Evolutionary conservation across 2,329 filamentous ascomycete species (phyloP).

Genomic region (Ceratocystis destructans): DNA sequence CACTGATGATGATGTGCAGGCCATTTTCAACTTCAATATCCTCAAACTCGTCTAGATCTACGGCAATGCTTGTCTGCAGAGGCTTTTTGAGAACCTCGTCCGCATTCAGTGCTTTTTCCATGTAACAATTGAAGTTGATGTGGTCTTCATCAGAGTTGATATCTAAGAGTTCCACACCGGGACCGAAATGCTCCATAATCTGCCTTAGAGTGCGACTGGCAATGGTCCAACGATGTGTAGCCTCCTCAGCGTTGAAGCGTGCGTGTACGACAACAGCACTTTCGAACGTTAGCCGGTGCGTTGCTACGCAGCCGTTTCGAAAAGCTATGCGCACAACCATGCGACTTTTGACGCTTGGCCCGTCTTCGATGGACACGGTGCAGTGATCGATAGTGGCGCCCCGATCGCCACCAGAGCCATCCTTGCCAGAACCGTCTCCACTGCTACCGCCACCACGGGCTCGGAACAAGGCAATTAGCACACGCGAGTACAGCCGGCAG

Average conservation of each 20-base stretch:
- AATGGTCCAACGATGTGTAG: slow-evolving; percentile 58
- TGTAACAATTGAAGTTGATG: slow-evolving; percentile 68
- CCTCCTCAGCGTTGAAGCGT: slow-evolving; percentile 54
- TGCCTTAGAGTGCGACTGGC: slow-evolving; percentile 57
- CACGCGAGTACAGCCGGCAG: slow-evolving; percentile 49
- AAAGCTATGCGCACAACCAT: slow-evolving; percentile 62
- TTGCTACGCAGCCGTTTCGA: slow-evolving; percentile 63
- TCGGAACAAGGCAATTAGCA: slow-evolving; percentile 59
- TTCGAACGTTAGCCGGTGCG: slow-evolving; percentile 64
- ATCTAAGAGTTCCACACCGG: slow-evolving; percentile 67
- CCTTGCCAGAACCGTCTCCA: slow-evolving; percentile 42
- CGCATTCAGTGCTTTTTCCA: slow-evolving; percentile 60
- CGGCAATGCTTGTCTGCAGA: slow-evolving; percentile 62
- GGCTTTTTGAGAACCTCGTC: slow-evolving; percentile 64
- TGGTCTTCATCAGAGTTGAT: slow-evolving; percentile 61
- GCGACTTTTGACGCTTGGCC: slow-evolving; percentile 55
- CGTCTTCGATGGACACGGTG: slow-evolving; percentile 60
- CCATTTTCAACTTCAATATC: slow-evolving; percentile 60
- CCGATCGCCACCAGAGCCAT: slow-evolving; percentile 30
- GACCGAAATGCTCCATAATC: slow-evolving; percentile 67
- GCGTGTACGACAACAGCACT: slow-evolving; percentile 60
- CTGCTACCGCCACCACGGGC: slow-evolving; percentile 47
- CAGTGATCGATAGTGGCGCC: slow-evolving; percentile 61
- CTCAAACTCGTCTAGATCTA: slow-evolving; percentile 65
- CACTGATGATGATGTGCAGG: slow-evolving; percentile 65